Evolutionary conservation across 176 grass and related monocot species (phyloP).

Genomic region (Avena eriantha): DNA sequence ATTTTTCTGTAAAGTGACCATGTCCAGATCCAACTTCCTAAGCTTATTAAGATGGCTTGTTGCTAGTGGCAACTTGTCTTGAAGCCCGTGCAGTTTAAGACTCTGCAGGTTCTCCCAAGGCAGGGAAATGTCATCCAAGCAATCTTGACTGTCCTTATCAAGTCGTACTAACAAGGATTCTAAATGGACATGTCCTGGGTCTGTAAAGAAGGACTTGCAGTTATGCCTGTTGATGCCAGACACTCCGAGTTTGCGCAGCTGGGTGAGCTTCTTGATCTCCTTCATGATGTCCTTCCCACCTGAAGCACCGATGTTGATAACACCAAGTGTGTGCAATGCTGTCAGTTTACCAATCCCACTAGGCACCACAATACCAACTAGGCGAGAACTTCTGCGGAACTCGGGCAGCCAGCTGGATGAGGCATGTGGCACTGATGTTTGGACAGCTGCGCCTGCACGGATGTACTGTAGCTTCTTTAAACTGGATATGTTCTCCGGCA

Average conservation of each 20-base stretch:
- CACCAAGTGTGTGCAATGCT: background rate
- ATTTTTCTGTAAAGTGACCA: background rate
- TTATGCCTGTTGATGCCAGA: background rate
- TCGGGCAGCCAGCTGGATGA: background rate
- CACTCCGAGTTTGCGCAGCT: slow-evolving; percentile 5
- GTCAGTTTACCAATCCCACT: background rate
- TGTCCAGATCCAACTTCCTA: background rate
- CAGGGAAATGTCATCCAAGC: background rate
- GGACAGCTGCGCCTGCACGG: background rate
- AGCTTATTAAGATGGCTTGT: background rate
- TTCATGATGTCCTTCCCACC: background rate
- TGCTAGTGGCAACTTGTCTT: background rate
- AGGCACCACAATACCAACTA: background rate
- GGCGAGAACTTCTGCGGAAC: background rate
- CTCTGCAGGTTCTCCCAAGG: background rate
- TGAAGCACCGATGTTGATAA: background rate
- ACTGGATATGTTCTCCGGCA: background rate
- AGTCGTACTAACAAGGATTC: background rate
- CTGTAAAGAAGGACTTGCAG: background rate
- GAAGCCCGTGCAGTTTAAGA: background rate
- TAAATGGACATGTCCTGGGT: background rate
- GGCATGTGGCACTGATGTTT: background rate
- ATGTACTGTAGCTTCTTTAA: slow-evolving; percentile 16
- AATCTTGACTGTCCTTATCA: background rate
- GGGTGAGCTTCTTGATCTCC: slow-evolving; percentile 29